Percentiles rank a stretch among this genome's conserved stretches.
These are phyloP conservation scores for Hemileia vastatrix DNA, from an alignment of 1,284 basidiomycete genomes.

Conservation along the genomic window DNA sequence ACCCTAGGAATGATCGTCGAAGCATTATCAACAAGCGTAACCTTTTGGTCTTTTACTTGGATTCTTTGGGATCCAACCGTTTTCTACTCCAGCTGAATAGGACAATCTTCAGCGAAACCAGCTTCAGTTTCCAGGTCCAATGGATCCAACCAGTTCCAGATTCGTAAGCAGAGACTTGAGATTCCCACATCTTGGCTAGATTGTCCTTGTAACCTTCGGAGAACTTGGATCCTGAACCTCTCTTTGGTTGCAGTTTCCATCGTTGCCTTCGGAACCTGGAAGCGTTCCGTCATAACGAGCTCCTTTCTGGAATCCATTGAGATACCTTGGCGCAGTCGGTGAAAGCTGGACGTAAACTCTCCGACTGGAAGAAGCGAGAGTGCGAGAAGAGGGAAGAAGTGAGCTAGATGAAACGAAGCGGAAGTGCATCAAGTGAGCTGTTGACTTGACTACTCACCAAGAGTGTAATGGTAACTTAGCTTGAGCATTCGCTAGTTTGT, in stretches of 20 bases:
- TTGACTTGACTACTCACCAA: conserved; percentile 25
- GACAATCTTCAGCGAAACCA: conserved; percentile 39
- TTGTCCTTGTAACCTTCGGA: conserved; percentile 60
- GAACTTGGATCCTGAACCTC: conserved; percentile 63
- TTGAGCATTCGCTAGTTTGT: conserved; percentile 29
- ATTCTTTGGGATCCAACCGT: conserved; percentile 33
- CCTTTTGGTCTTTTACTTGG: not conserved
- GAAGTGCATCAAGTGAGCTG: too few relatives aligned
- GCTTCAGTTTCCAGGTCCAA: conserved; percentile 67
- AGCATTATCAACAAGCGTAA: not conserved
- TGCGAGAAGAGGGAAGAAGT: not conserved
- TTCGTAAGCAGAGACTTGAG: conserved; percentile 38
- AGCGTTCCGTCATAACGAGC: conserved; percentile 41
- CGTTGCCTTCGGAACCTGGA: conserved; percentile 32
- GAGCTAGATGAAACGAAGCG: too few relatives aligned
- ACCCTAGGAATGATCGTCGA: too few relatives aligned
- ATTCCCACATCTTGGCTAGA: conserved; percentile 35
- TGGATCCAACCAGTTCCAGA: conserved; percentile 64
- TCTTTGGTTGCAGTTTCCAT: conserved; percentile 65
- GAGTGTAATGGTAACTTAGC: conserved; percentile 28
- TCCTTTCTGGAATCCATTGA: conserved; percentile 33
- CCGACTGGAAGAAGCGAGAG: not conserved
- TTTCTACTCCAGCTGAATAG: conserved; percentile 36
- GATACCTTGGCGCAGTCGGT: conserved; percentile 19
- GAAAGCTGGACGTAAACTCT: conserved; percentile 9